Evolutionary conservation across 1,284 basidiomycete genomes (phyloP).

Genomic region (Salmacisia buchloeana): DNA sequence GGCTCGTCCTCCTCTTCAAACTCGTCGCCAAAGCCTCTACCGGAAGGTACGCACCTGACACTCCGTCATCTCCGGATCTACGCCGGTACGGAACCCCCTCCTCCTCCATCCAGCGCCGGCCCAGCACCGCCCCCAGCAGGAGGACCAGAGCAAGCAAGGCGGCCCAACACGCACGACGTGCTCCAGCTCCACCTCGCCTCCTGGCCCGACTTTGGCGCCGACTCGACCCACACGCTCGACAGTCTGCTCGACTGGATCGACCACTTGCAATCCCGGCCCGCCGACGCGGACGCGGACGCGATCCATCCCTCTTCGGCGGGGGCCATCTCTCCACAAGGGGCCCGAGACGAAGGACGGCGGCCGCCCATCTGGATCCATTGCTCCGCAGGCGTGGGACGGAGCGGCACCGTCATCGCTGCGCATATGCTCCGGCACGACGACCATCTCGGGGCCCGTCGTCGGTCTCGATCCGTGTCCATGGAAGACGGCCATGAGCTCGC

Average conservation of each 20-base stretch:
- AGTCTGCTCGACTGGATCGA: slow-evolving; percentile 30
- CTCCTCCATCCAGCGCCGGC: neutral
- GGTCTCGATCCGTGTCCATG: too few relatives aligned
- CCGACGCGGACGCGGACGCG: slow-evolving; percentile 37
- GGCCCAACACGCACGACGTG: slow-evolving; percentile 47
- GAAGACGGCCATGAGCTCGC: too few relatives aligned
- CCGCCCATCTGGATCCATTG: slow-evolving; percentile 77
- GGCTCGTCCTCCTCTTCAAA: neutral
- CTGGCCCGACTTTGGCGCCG: slow-evolving; percentile 79
- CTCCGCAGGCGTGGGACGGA: slow-evolving; percentile 54
- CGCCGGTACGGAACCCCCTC: neutral
- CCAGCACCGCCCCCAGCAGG: slow-evolving; percentile 10
- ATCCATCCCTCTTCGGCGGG: neutral
- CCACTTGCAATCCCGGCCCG: slow-evolving; percentile 25
- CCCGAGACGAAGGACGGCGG: slow-evolving; percentile 49
- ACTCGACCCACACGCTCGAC: slow-evolving; percentile 49
- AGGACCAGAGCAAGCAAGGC: neutral
- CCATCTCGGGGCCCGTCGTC: too few relatives aligned
- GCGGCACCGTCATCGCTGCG: slow-evolving; percentile 56
- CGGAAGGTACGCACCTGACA: slow-evolving; percentile 10
- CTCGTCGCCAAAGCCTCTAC: neutral
- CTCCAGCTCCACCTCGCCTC: slow-evolving; percentile 67
- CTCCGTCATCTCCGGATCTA: slow-evolving; percentile 15
- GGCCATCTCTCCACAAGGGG: slow-evolving; percentile 12
- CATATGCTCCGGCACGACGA: slow-evolving; percentile 16